phyloP scores from a whole-genome alignment of 2,329 filamentous ascomycete species.

The Penicillium sp. region DNA sequence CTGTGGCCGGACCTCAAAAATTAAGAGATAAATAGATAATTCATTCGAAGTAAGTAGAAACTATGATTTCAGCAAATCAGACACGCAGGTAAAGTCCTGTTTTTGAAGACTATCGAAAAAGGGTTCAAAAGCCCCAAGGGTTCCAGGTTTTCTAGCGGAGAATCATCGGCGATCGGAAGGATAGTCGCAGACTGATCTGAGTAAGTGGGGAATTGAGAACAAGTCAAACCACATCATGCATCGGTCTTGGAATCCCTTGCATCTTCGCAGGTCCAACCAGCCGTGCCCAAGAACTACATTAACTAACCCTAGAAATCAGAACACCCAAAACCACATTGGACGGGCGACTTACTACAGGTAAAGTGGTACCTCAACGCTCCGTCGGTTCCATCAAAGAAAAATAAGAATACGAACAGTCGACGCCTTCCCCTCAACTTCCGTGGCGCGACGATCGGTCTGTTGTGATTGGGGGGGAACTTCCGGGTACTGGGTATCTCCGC shows the following conservation, averaged over 20 bases:
- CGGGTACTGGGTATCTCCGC: not conserved
- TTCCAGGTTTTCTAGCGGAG: not conserved
- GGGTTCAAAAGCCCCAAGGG: too few species aligned
- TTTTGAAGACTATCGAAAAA: not conserved
- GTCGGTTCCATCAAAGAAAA: conserved; percentile 15
- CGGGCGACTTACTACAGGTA: not conserved
- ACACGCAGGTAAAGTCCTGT: not conserved
- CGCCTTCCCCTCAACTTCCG: conserved; percentile 7
- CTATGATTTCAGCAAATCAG: not conserved
- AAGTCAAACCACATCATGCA: not conserved
- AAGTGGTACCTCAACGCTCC: conserved; percentile 15
- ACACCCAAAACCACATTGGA: not conserved
- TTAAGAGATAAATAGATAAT: not conserved
- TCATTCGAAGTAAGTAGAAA: not conserved
- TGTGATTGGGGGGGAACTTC: conserved; percentile 9
- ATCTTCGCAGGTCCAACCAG: conserved; percentile 7
- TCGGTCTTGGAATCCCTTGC: conserved; percentile 7
- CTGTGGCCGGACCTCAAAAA: not conserved
- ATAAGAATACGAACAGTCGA: conserved; percentile 11
- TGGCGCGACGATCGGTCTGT: conserved; percentile 20
- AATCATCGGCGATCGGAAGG: conserved; percentile 9
- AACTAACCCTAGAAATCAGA: not conserved
- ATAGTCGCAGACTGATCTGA: not conserved
- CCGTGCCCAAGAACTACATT: not conserved
- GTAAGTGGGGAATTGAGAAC: not conserved